Base-by-base conservation (phyloP, 2,329 filamentous ascomycete species). In the Alternaria longipes region DNA sequence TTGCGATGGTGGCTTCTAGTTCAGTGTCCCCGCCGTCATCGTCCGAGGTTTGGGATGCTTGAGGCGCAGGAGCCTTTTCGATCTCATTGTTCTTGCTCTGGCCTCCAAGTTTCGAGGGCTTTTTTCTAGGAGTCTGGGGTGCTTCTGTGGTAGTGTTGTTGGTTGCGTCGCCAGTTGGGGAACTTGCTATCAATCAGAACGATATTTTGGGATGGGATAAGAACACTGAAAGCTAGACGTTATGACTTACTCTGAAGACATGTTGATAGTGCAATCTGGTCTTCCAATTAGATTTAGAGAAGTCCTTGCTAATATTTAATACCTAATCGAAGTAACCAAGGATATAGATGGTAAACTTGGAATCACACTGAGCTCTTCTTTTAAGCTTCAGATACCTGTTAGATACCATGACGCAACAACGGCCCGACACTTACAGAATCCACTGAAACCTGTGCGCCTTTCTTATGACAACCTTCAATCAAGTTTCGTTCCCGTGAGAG, bases 211-310 rank as follows among this genome's bases (percentile, higher is more conserved):
- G 8, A 5, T 40, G 0, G 2, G 11, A 40, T n/a, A 38, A 18
- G 36, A n/a, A 40, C n/a, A 40, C 4, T 12, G 9, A 6, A 20
- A 20, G 38, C 4, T 12, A 9, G 11, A 40, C 3, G 2, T 50
- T 60, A 55, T 24, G 26, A 65, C 64, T 26, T 65, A 69, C 68
- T 36, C 53, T 59, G 44, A 44, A 58, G 68, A 62, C 68, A 70
- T 70, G 41, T 40, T 41, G 52, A 62, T 62, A 14, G 61, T 47
- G 11, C 54, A 59, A 45, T 67, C 62, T 46, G 54, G 53, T 26
- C 49, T 63, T 41, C 62, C 54, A 49, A 56, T 26, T 9, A 4
- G 46, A 26, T 26, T 32, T 38, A 26, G 60, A 30, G 32, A 47
- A 44, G 52, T 49, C 56, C 42, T 61, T 24, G 44, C 59, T n/a